Conservation (phyloP, 345 rosid genomes). For the Lumnitzera racemosa region DNA sequence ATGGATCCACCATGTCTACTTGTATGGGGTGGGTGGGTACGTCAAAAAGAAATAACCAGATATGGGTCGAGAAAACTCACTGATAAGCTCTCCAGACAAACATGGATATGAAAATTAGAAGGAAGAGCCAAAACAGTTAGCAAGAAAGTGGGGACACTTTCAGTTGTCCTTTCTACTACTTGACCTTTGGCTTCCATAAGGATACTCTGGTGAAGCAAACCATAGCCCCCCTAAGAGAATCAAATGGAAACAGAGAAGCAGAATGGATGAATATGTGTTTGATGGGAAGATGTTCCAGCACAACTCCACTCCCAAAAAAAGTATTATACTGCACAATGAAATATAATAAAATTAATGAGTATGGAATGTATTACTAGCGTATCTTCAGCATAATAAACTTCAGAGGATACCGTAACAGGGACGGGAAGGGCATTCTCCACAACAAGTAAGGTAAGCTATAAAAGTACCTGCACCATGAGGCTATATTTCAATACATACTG, state of each 20-base stretch:
- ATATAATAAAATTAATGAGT: background rate
- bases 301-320: conserved; percentile 61
- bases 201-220: conserved; percentile 49
- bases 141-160: background rate
- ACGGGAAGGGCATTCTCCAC: conserved; percentile 71
- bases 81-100: no score
- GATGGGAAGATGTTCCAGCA: conserved; percentile 98
- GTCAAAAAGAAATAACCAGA: background rate
- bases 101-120: no score
- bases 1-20: no score
- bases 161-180: conserved; percentile 21
- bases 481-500: background rate
- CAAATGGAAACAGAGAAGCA: conserved; percentile 55
- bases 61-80: no score
- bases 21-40: no score
- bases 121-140: background rate
- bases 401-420: conserved; percentile 49
- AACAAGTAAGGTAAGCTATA: conserved; percentile 72
- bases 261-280: conserved; percentile 50
- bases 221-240: conserved; percentile 62
- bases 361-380: background rate
- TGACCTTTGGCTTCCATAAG: conserved; percentile 20
- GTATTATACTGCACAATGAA: conserved; percentile 36
- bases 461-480: conserved; percentile 61
- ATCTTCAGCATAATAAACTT: background rate